These are phyloP conservation scores for Niveomyces coronatus DNA, from an alignment of 2,329 filamentous ascomycete genomes.

Conservation along the genomic window DNA sequence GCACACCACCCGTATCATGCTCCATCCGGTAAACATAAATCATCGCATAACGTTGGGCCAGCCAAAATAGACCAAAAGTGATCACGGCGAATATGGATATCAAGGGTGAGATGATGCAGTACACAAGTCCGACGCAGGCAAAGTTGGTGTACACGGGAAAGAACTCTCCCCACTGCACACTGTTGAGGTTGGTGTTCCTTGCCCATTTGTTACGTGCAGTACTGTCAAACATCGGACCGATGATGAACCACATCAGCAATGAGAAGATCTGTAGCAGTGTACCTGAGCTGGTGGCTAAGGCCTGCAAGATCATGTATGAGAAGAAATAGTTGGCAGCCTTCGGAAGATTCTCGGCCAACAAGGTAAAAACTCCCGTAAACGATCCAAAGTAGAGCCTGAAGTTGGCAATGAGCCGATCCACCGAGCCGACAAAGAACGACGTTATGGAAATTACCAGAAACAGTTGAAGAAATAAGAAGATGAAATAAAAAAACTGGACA, in stretches of 20 bases:
- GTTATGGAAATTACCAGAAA: conserved; percentile 89
- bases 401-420: conserved; percentile 51
- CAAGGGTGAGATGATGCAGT: conserved; percentile 78
- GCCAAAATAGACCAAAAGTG: conserved; percentile 84
- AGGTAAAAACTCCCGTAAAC: conserved; percentile 55
- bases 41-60: conserved; percentile 94
- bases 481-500: conserved; percentile 90
- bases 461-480: conserved; percentile 87
- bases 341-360: conserved; percentile 71
- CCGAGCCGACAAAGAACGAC: conserved; percentile 54
- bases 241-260: conserved; percentile 69
- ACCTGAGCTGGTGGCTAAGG: conserved; percentile 80
- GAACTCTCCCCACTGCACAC: conserved; percentile 82
- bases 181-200: conserved; percentile 67
- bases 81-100: conserved; percentile 90
- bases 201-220: conserved; percentile 76
- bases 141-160: conserved; percentile 97
- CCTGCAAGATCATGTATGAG: conserved; percentile 94
- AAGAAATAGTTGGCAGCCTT: conserved; percentile 94
- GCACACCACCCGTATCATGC: conserved; percentile 80
- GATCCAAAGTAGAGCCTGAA: conserved; percentile 33
- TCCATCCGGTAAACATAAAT: conserved; percentile 87
- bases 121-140: conserved; percentile 83
- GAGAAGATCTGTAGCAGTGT: conserved; percentile 76
- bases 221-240: conserved; percentile 72